A percentile compares a stretch with the other conserved stretches of the same genome.
These are phyloP conservation scores for Novymonas esmeraldas DNA, from an alignment of 208 protist genomes.

Conservation along the genomic window DNA sequence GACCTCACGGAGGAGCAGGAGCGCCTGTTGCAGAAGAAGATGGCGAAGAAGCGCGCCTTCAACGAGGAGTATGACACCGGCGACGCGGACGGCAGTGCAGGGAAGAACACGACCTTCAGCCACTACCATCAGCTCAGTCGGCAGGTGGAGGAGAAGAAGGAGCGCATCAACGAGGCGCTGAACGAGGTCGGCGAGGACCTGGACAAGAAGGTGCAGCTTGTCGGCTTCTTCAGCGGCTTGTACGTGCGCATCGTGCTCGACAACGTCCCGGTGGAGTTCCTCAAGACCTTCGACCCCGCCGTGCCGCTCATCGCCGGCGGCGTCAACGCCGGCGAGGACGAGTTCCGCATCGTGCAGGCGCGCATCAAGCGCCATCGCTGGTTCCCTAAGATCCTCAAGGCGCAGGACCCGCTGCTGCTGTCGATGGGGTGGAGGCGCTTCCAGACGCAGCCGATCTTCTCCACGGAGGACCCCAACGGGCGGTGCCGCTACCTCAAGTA, in stretches of 20 bases:
- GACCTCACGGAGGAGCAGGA: slow-evolving; percentile 81
- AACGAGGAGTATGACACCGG: slow-evolving; percentile 82
- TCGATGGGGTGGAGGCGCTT: slow-evolving; percentile 99
- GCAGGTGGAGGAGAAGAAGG: slow-evolving; percentile 86
- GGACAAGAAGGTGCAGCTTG: slow-evolving; percentile 84
- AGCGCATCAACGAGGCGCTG: slow-evolving; percentile 76
- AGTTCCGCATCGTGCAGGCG: slow-evolving; percentile 93
- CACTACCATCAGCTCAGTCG: slow-evolving; percentile 82
- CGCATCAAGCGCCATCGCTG: slow-evolving; percentile 99
- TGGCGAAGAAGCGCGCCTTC: slow-evolving; percentile 92
- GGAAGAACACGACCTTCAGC: slow-evolving; percentile 78
- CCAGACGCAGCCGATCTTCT: slow-evolving; percentile 95
- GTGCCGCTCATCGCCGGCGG: slow-evolving; percentile 95
- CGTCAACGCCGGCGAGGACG: slow-evolving; percentile 95
- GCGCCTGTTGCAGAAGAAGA: slow-evolving; percentile 80
- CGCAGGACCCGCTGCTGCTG: slow-evolving; percentile 98
- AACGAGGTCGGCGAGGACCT: slow-evolving; percentile 85
- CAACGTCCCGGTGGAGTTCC: slow-evolving; percentile 96
- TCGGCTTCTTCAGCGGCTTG: slow-evolving; percentile 93
- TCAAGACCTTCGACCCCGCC: slow-evolving; percentile 88
- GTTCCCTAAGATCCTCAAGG: slow-evolving; percentile 98
- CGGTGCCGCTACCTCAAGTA: slow-evolving; percentile 99
- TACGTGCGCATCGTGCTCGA: slow-evolving; percentile 97
- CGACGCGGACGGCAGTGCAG: slow-evolving; percentile 31
- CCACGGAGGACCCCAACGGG: slow-evolving; percentile 96